phyloP scores from a whole-genome alignment of 2,329 filamentous ascomycete genomes.

The Claviceps sp. region DNA sequence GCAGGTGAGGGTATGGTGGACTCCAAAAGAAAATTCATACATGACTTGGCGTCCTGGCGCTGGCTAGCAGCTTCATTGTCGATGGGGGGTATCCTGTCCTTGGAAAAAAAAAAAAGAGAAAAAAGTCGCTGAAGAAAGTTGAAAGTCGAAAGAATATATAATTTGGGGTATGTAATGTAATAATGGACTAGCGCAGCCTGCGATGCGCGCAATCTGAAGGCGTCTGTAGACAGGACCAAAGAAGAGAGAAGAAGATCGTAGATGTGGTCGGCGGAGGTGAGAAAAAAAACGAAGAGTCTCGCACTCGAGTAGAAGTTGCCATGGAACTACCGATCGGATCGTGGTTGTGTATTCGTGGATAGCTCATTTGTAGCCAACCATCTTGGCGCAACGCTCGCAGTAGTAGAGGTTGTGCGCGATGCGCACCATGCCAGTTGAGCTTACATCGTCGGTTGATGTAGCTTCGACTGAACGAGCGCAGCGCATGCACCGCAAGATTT shows the following conservation, averaged over 20 bases:
- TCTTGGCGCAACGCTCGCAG: slow-evolving; percentile 49
- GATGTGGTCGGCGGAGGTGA: too few species aligned
- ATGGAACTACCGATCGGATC: too few species aligned
- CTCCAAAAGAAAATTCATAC: neutral
- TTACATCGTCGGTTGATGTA: slow-evolving; percentile 45
- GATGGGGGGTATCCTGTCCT: slow-evolving; percentile 4
- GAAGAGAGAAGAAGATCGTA: neutral
- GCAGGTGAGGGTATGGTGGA: neutral
- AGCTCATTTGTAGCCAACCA: slow-evolving; percentile 48
- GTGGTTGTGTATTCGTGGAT: too few species aligned
- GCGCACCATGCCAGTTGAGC: slow-evolving; percentile 47
- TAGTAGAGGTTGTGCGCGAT: slow-evolving; percentile 55
- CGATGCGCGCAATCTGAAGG: neutral
- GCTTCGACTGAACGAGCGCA: slow-evolving; percentile 47
- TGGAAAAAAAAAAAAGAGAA: too few species aligned
- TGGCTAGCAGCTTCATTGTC: neutral
- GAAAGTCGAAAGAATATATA: neutral
- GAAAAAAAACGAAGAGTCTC: neutral
- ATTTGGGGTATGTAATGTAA: neutral
- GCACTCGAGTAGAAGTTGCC: neutral
- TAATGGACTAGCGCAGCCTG: neutral
- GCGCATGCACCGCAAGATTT: slow-evolving; percentile 49
- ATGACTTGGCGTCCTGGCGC: neutral
- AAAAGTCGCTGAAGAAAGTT: neutral
- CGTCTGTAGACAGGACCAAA: too few species aligned